Evolutionary conservation across 805 yeast genomes (phyloP).

Genomic region (Kluyveromyces wickerhamii): DNA sequence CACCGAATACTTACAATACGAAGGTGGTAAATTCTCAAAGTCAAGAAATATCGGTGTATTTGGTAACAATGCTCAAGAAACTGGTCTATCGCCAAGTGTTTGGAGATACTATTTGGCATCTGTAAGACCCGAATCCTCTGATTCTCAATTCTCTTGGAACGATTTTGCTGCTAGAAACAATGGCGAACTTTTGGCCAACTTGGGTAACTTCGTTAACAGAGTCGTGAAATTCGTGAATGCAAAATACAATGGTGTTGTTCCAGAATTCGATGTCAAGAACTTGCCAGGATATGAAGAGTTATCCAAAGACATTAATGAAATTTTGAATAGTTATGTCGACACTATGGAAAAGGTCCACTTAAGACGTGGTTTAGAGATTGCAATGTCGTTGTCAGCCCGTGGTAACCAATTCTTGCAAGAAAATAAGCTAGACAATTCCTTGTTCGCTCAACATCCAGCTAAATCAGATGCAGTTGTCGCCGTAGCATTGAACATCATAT

Average conservation of each 20-base stretch:
- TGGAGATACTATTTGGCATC: conserved; percentile 96
- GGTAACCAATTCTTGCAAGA: conserved; percentile 96
- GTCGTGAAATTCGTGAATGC: conserved; percentile 82
- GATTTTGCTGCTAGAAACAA: conserved; percentile 93
- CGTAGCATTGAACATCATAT: conserved; percentile 81
- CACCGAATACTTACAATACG: conserved; percentile 95
- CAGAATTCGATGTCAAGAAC: conserved; percentile 46
- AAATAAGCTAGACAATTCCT: conserved; percentile 83
- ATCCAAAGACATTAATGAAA: conserved; percentile 50
- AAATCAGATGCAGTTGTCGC: conserved; percentile 89
- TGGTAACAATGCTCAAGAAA: conserved; percentile 94
- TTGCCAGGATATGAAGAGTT: conserved; percentile 40
- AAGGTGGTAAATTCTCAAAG: conserved; percentile 96
- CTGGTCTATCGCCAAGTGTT: conserved; percentile 84
- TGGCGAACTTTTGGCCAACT: conserved; percentile 86
- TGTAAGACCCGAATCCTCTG: conserved; percentile 91
- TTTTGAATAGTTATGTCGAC: conserved; percentile 53
- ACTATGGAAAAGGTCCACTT: conserved; percentile 74
- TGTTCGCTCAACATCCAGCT: conserved; percentile 67
- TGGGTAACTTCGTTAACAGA: conserved; percentile 96
- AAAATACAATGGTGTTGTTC: conserved; percentile 87
- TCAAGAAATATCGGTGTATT: conserved; percentile 98
- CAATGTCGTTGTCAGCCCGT: conserved; percentile 84
- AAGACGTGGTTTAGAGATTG: conserved; percentile 83
- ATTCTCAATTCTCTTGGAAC: conserved; percentile 95